phyloP scores from a whole-genome alignment of 768 basidiomycete genomes.

The Rhizopogon sp. region DNA sequence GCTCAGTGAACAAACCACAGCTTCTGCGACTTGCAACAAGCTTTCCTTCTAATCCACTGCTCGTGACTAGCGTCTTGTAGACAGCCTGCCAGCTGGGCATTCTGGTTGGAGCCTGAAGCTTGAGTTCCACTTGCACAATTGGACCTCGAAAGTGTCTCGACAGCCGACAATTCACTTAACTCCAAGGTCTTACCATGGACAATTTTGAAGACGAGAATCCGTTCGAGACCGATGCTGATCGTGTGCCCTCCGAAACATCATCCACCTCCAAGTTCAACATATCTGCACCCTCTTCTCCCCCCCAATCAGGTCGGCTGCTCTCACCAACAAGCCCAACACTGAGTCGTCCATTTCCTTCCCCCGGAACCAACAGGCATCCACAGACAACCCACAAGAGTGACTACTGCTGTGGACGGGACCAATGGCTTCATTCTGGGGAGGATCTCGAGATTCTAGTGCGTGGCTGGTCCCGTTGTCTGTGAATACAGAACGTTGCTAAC shows the following conservation, averaged over 20 bases:
- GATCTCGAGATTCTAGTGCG: slow-evolving; percentile 76
- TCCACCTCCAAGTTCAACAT: slow-evolving; percentile 32
- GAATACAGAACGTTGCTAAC: slow-evolving; percentile 1
- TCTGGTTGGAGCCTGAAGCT: too few relatives aligned
- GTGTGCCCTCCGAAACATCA: slow-evolving; percentile 30
- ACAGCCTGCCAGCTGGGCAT: too few relatives aligned
- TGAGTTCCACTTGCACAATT: background rate
- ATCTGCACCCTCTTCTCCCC: slow-evolving; percentile 54
- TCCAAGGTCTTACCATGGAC: slow-evolving; percentile 15
- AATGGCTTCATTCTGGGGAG: slow-evolving; percentile 75
- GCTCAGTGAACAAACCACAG: background rate
- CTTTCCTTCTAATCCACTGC: background rate
- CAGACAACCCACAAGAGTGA: slow-evolving; percentile 62
- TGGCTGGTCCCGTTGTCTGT: slow-evolving; percentile 7
- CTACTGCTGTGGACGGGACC: slow-evolving; percentile 74
- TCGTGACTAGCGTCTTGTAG: background rate
- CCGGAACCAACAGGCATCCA: slow-evolving; percentile 49
- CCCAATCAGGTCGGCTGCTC: slow-evolving; percentile 37
- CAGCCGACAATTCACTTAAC: background rate
- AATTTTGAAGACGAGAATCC: slow-evolving; percentile 65
- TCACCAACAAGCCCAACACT: slow-evolving; percentile 40
- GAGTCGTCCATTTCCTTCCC: slow-evolving; percentile 46
- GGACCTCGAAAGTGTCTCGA: background rate
- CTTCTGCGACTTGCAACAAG: background rate
- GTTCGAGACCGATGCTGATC: slow-evolving; percentile 44